Evolutionary conservation across 768 basidiomycete species (phyloP).

Genomic region (Boletus rubroflammeus): DNA sequence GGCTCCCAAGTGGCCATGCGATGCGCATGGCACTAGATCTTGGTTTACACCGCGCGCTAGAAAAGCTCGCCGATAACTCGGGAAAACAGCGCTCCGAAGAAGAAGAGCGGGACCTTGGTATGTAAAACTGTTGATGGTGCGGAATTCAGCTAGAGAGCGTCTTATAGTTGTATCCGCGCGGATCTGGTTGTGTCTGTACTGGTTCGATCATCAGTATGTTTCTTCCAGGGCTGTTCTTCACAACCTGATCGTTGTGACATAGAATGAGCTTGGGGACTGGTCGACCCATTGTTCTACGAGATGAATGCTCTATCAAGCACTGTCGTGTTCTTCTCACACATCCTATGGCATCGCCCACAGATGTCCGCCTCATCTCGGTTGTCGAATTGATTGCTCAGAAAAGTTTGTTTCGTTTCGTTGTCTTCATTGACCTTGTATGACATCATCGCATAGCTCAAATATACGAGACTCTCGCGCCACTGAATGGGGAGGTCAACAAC

Average conservation of each 20-base stretch:
- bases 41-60: slow-evolving; percentile 86
- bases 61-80: slow-evolving; percentile 78
- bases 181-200: slow-evolving; percentile 92
- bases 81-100: slow-evolving; percentile 67
- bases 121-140: slow-evolving; percentile 12
- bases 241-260: slow-evolving; percentile 13
- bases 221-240: not conserved
- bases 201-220: slow-evolving; percentile 92
- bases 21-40: slow-evolving; percentile 96
- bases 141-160: slow-evolving; percentile 1
- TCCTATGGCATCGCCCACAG: slow-evolving; percentile 85
- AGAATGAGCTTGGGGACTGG: slow-evolving; percentile 93
- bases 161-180: slow-evolving; percentile 84
- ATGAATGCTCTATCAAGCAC: slow-evolving; percentile 82
- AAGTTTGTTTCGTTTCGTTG: slow-evolving; percentile 47
- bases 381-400: slow-evolving; percentile 91
- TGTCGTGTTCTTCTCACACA: slow-evolving; percentile 80
- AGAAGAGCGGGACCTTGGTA: slow-evolving; percentile 84
- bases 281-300: slow-evolving; percentile 83
- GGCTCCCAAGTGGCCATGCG: slow-evolving; percentile 93
- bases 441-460: slow-evolving; percentile 67
- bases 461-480: slow-evolving; percentile 81
- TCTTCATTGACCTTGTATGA: slow-evolving; percentile 1
- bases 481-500: slow-evolving; percentile 84
- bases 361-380: slow-evolving; percentile 81